phyloP scores from a whole-genome alignment of 208 protist species.

The Acanthamoeba castellanii region DNA sequence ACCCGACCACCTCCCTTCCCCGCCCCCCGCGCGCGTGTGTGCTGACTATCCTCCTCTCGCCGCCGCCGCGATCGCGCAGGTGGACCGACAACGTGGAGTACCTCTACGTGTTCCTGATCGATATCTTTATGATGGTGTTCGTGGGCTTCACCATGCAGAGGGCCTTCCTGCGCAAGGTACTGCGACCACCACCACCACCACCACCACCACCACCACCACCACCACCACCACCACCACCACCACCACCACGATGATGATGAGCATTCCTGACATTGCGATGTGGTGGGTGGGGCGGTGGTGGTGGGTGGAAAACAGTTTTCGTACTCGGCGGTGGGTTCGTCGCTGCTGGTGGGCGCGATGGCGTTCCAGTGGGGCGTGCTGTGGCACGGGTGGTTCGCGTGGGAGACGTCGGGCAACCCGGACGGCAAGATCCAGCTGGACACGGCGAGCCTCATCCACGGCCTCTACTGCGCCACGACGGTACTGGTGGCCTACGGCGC shows the following conservation, averaged over 20 bases:
- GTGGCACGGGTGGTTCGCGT: slow-evolving; percentile 11
- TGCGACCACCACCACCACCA: not conserved
- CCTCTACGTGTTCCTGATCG: slow-evolving; percentile 25
- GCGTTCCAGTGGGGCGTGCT: slow-evolving; percentile 60
- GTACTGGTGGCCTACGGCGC: slow-evolving; percentile 77
- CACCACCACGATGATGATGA: not conserved
- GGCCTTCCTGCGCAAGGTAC: slow-evolving; percentile 12
- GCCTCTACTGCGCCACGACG: slow-evolving; percentile 4
- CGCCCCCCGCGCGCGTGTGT: too few species aligned
- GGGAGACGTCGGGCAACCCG: not conserved
- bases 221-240: not conserved
- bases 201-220: not conserved
- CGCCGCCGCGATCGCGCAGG: not conserved
- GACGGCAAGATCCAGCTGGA: not conserved
- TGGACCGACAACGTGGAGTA: slow-evolving; percentile 14
- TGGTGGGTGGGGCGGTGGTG: too few species aligned
- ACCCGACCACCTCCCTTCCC: not conserved
- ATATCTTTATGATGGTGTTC: slow-evolving; percentile 42
- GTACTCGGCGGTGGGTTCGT: not conserved
- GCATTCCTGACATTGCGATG: too few species aligned
- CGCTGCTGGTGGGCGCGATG: not conserved
- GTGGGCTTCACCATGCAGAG: slow-evolving; percentile 42
- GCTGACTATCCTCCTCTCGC: not conserved
- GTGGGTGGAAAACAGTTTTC: too few species aligned
- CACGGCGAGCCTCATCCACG: not conserved